Percentiles rank a stretch among this genome's conserved stretches.
Evolutionary conservation across 805 yeast genomes (phyloP).

Genomic region (Metschnikowia cubensis): DNA sequence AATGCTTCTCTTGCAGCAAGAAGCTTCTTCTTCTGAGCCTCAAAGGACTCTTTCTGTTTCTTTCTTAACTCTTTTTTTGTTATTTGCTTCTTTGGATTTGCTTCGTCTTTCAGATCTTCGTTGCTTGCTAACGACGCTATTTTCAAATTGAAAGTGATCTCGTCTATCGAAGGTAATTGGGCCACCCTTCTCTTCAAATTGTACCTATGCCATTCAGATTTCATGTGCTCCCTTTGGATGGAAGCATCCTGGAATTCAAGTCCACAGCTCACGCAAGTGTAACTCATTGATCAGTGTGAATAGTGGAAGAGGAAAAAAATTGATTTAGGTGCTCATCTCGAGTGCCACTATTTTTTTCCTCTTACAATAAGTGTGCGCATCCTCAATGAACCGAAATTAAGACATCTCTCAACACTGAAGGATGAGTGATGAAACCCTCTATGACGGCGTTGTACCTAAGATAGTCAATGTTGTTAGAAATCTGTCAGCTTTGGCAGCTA

Average conservation of each 20-base stretch:
- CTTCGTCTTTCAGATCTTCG: conserved; percentile 20
- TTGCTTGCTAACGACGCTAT: conserved; percentile 18
- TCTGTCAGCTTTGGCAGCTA: conserved; percentile 66
- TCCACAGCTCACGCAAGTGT: conserved; percentile 37
- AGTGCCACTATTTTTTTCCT: conserved; percentile 4
- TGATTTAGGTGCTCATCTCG: conserved; percentile 3
- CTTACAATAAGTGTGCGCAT: conserved; percentile 1
- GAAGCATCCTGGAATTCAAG: conserved; percentile 36
- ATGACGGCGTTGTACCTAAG: conserved; percentile 32
- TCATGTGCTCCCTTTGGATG: conserved; percentile 41
- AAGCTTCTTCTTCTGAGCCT: conserved; percentile 46
- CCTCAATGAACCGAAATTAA: conserved; percentile 1
- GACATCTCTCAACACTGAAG: background rate
- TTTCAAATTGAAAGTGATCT: conserved; percentile 20
- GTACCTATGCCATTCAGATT: conserved; percentile 44
- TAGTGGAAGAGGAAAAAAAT: background rate
- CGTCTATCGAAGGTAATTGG: conserved; percentile 25
- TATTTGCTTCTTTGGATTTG: conserved; percentile 21
- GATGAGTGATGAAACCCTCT: background rate
- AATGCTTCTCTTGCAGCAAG: conserved; percentile 25
- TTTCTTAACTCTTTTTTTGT: conserved; percentile 50
- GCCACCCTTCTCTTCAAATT: conserved; percentile 44
- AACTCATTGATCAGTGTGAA: conserved; percentile 10
- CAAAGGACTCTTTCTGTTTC: conserved; percentile 46
- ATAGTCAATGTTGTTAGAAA: conserved; percentile 59